Evolutionary conservation across 1,139 yeast genomes (phyloP), one percentile per base, ranked within the genome.

Genomic region (Kodamaea suecica): DNA sequence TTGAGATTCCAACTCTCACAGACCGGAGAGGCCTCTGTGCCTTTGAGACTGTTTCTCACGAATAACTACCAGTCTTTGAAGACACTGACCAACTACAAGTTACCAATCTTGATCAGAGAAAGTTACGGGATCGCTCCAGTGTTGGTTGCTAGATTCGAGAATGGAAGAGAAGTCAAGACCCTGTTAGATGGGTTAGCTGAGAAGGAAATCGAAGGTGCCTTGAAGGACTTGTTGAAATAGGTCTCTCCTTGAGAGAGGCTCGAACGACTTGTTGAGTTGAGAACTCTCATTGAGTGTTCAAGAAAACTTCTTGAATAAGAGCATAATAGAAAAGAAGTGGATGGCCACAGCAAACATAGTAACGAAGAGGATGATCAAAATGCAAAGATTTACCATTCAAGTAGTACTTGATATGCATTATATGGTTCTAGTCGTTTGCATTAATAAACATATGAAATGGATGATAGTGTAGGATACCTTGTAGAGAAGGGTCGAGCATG

Each of bases 1-100:
- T 71, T 84, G 53, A 76, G 95, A 59, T 83, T 84, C 62, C 86
- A 84, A 53, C 72, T 84, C 45, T 80, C 87, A 34, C 94, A 84
- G 61, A 74, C 84, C 19, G 85, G 86, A 23, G 78, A 78, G 44
- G 78, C 86, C 8, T 76, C 88, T 17, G 68, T 70, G 17, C 80
- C 84, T 17, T 69, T 82, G 51, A 73, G 85, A 58, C 62, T 73
- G 27, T 84, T 82, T 53, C 69, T 84, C 50, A 61, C 74, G 39
- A 66, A 73, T 42, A 70, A 79, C 59, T 84, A 84, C 59, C 76
- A 81, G 14, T 53, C 64, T 19, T 66, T 84, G 54, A 84, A 82
- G 59, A 55, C 70, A 29, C 66, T 61, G 46, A 57, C 62, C 49
- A 53, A 64, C 39, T 44, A 63, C 48, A 51, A 59, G 45, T 65